Conservation (phyloP, 208 protist genomes). For the Blastocrithidia nonstop region DNA sequence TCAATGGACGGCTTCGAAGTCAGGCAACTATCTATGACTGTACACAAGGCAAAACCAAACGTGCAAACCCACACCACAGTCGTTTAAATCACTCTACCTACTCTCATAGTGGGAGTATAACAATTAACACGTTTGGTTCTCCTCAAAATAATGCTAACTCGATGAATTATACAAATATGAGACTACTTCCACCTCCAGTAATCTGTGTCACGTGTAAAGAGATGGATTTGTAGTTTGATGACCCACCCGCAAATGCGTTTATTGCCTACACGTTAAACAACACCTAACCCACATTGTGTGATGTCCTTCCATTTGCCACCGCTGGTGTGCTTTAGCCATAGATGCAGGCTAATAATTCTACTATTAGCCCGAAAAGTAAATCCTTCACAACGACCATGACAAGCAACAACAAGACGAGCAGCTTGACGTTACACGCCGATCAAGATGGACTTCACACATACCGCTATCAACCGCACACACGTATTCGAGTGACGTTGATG, state of each 20-base stretch:
- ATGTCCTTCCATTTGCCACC: conserved; percentile 33
- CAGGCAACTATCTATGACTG: conserved; percentile 63
- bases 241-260: conserved; percentile 31
- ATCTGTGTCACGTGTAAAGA: conserved; percentile 60
- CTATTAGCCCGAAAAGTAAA: no score
- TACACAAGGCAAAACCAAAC: conserved; percentile 13
- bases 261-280: conserved; percentile 71
- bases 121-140: no score
- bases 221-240: conserved; percentile 56
- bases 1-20: conserved; percentile 31
- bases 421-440: conserved; percentile 8
- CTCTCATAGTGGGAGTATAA: no score
- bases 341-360: background rate
- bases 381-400: background rate
- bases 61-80: conserved; percentile 12
- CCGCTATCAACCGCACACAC: conserved; percentile 30
- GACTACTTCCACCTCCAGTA: conserved; percentile 43
- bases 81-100: conserved; percentile 11
- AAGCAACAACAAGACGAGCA: background rate
- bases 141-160: no score
- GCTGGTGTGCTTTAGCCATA: conserved; percentile 5
- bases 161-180: no score
- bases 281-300: conserved; percentile 38
- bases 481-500: conserved; percentile 48
- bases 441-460: conserved; percentile 25